Percentiles rank a stretch among this genome's conserved stretches.
These are phyloP conservation scores for Arachis hypogaea DNA, from an alignment of 306 rosid genomes.

Conservation along the genomic window DNA sequence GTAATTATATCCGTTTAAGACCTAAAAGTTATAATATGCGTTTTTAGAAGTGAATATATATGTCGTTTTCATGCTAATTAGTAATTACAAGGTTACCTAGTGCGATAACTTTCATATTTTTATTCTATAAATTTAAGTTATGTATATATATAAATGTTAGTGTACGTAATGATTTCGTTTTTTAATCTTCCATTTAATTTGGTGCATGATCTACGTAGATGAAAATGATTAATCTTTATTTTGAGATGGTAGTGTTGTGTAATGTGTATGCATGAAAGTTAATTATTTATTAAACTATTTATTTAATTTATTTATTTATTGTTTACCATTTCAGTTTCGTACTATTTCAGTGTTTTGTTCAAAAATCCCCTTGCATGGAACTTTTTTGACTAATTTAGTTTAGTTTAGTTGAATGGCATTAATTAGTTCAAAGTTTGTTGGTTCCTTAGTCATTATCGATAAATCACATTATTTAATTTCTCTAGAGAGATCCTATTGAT, in stretches of 20 bases:
- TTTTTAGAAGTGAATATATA: neutral
- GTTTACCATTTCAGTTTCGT: neutral
- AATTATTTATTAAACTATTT: too few relatives aligned
- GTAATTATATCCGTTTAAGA: slow-evolving; percentile 5
- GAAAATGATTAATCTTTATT: too few relatives aligned
- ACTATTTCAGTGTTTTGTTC: neutral
- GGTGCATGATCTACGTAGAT: too few relatives aligned
- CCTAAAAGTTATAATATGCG: neutral
- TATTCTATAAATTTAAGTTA: too few relatives aligned
- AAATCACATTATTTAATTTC: slow-evolving; percentile 34
- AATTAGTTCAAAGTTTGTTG: slow-evolving; percentile 14
- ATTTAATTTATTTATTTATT: neutral
- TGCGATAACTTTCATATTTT: neutral
- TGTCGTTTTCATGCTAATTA: neutral
- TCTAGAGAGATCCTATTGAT: slow-evolving; percentile 27
- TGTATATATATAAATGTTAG: too few relatives aligned
- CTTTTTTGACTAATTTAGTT: slow-evolving; percentile 6
- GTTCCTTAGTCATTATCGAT: slow-evolving; percentile 14
- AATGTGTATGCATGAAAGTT: too few relatives aligned
- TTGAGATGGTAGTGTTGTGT: too few relatives aligned
- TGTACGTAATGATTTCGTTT: too few relatives aligned
- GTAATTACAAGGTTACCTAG: neutral
- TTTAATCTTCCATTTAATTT: too few relatives aligned
- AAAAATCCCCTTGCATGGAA: slow-evolving; percentile 1
- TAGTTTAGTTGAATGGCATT: slow-evolving; percentile 5